A percentile compares a stretch with the other conserved stretches of the same genome.
phyloP scores from a whole-genome alignment of 345 rosid species.

The Linum usitatissimum region DNA sequence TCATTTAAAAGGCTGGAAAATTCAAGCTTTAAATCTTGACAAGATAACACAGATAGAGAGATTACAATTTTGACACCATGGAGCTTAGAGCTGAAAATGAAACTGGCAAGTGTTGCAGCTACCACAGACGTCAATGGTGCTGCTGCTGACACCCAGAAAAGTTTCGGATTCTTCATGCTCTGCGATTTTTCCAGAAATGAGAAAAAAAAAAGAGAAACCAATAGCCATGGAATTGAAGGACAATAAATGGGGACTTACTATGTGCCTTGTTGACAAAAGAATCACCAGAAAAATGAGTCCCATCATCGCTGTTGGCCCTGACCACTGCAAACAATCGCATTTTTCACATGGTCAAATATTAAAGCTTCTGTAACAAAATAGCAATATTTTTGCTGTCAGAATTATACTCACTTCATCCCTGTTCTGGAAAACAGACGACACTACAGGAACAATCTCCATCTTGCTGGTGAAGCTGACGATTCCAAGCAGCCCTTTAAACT shows the following conservation, averaged over 20 bases:
- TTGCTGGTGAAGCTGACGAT: conserved; percentile 78
- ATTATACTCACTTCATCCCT: conserved; percentile 45
- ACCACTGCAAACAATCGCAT: conserved; percentile 59
- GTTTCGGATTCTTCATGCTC: conserved; percentile 82
- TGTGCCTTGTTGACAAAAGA: conserved; percentile 63
- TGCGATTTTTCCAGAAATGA: conserved; percentile 10
- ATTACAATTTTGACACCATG: conserved; percentile 67
- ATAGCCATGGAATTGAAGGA: no score
- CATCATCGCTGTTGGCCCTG: conserved; percentile 72
- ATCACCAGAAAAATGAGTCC: conserved; percentile 61
- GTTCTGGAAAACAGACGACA: conserved; percentile 40
- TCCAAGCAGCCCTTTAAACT: conserved; percentile 89
- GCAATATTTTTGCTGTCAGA: no score
- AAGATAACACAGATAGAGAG: not conserved
- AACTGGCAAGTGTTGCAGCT: conserved; percentile 43
- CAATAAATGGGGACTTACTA: conserved; percentile 21
- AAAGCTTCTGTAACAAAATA: not conserved
- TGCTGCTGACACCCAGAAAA: conserved; percentile 94
- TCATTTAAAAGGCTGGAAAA: not conserved
- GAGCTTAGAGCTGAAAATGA: conserved; percentile 48
- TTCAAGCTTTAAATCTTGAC: not conserved
- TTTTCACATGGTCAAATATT: not conserved
- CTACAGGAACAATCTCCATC: conserved; percentile 83
- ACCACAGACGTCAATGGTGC: conserved; percentile 82
- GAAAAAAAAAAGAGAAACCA: no score